phyloP scores from a whole-genome alignment of 345 rosid genomes.

The Gossypium thurberi region DNA sequence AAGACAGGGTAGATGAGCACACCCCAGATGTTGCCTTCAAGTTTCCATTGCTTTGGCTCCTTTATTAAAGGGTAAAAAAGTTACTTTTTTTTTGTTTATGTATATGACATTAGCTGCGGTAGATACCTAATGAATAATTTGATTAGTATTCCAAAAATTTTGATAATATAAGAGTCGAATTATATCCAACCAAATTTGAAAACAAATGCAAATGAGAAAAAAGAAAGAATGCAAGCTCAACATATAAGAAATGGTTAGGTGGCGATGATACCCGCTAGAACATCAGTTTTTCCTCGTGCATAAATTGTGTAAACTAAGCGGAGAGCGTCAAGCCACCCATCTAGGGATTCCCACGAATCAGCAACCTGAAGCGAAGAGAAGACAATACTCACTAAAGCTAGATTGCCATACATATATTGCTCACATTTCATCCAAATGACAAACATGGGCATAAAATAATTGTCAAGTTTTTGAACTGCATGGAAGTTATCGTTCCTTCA shows the following conservation, averaged over 20 bases:
- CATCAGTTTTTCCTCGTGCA: conserved; percentile 85
- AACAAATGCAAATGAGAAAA: conserved; percentile 10
- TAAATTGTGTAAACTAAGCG: conserved; percentile 86
- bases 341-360: conserved; percentile 84
- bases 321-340: conserved; percentile 77
- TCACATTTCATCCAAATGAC: background rate
- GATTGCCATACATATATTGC: background rate
- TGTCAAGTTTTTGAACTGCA: background rate
- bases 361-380: conserved; percentile 54
- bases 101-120: background rate
- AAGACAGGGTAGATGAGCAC: background rate
- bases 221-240: background rate
- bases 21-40: background rate
- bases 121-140: background rate
- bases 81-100: too few species aligned
- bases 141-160: conserved; percentile 7
- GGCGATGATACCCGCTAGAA: conserved; percentile 83
- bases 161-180: conserved; percentile 20
- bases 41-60: background rate
- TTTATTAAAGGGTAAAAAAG: background rate
- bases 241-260: conserved; percentile 30
- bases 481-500: background rate
- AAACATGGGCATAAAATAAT: background rate
- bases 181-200: conserved; percentile 9
- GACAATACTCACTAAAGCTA: background rate